Conservation (phyloP, 202 grass and related monocot genomes). For the Saccharum hybrid region DNA sequence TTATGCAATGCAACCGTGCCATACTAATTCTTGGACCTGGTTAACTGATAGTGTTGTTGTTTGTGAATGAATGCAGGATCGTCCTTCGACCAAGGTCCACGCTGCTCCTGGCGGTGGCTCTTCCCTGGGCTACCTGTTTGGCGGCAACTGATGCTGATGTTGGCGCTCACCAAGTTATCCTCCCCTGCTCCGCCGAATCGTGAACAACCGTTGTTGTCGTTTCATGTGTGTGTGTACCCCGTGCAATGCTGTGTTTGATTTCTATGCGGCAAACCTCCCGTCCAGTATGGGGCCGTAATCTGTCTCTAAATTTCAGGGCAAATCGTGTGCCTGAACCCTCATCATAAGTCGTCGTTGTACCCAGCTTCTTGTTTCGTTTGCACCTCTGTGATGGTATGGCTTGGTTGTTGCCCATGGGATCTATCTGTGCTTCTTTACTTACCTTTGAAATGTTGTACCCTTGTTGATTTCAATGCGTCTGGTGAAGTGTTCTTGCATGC, state of each 20-base stretch:
- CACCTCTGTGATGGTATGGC: not conserved
- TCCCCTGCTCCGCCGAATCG: not conserved
- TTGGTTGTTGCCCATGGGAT: not conserved
- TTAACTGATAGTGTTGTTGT: not conserved
- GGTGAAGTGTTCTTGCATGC: not conserved
- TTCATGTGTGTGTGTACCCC: constrained; percentile 19
- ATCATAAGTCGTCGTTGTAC: not conserved
- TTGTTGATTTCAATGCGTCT: not conserved
- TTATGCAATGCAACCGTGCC: not conserved
- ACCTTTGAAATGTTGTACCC: not conserved
- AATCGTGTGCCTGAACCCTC: constrained; percentile 44
- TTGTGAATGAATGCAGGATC: constrained; percentile 42
- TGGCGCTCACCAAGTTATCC: constrained; percentile 12
- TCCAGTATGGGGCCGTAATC: not conserved
- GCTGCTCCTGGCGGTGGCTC: constrained; percentile 57
- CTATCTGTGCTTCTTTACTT: not conserved
- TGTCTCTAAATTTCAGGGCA: constrained; percentile 42
- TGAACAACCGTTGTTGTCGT: constrained; percentile 37
- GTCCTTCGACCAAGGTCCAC: constrained; percentile 68
- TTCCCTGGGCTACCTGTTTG: constrained; percentile 63
- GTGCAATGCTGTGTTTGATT: constrained; percentile 14
- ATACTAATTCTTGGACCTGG: not conserved
- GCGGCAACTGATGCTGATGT: constrained; percentile 49
- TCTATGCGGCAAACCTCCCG: not conserved
- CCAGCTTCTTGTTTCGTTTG: not conserved